phyloP scores from a whole-genome alignment of 176 grass and related monocot genomes.

The Elaeis guineensis region DNA sequence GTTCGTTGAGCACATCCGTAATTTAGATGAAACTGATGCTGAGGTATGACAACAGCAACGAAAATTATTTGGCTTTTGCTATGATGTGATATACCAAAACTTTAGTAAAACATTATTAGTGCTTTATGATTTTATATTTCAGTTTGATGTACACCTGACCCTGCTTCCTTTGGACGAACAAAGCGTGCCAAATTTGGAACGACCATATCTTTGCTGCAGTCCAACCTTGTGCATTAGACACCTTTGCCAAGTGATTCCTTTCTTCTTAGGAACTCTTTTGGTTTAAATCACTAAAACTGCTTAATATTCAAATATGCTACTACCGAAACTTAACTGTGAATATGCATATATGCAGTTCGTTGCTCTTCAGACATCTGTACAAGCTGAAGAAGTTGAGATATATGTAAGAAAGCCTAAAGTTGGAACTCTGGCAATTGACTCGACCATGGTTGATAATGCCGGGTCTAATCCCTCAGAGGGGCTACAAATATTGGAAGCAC shows the following conservation, averaged over 20 bases:
- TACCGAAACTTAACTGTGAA: not conserved
- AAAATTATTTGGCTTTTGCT: too few relatives aligned
- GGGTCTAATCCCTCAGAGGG: not conserved
- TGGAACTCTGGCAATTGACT: conserved; percentile 2
- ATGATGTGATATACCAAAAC: too few relatives aligned
- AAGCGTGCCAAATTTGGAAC: conserved; percentile 39
- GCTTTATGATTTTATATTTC: conserved; percentile 23
- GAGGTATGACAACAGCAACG: conserved; percentile 36
- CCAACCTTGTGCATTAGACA: conserved; percentile 43
- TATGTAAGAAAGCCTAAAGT: conserved; percentile 27
- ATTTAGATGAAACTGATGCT: conserved; percentile 43
- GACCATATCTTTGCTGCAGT: conserved; percentile 57
- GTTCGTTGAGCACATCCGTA: conserved; percentile 53
- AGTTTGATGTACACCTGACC: conserved; percentile 43
- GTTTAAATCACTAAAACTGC: not conserved
- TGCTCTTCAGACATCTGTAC: conserved; percentile 40
- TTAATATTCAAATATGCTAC: too few relatives aligned
- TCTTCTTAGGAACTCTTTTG: conserved; percentile 1
- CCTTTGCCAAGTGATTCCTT: conserved; percentile 48
- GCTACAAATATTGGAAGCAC: conserved; percentile 1
- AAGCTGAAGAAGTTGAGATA: conserved; percentile 50
- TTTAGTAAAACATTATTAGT: conserved; percentile 12
- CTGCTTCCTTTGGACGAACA: conserved; percentile 51
- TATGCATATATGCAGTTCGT: conserved; percentile 32
- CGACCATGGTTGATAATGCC: not conserved